These are phyloP conservation scores for Pistacia integerrima DNA, from an alignment of 345 rosid species.

Conservation along the genomic window DNA sequence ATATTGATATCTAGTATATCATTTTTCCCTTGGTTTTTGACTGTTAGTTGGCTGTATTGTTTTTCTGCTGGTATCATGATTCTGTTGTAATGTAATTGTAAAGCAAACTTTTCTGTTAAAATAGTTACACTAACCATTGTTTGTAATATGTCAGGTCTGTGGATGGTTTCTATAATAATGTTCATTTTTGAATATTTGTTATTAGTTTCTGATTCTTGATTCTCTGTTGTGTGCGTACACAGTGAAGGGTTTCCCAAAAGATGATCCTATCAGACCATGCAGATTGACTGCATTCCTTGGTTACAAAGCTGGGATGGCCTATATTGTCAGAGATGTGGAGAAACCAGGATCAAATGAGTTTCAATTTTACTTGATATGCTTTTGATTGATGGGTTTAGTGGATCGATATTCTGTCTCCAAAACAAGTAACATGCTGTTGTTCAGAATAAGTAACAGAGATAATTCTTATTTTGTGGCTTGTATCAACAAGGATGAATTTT, in stretches of 20 bases:
- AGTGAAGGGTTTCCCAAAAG: slow-evolving; percentile 96
- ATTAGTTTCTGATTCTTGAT: not conserved
- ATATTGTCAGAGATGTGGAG: slow-evolving; percentile 90
- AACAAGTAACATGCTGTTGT: no score
- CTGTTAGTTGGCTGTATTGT: no score
- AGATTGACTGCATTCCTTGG: slow-evolving; percentile 81
- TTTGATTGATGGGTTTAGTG: not conserved
- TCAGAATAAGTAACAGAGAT: not conserved
- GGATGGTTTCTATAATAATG: not conserved
- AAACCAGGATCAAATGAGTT: slow-evolving; percentile 87
- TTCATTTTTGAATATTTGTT: not conserved
- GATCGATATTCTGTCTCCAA: no score
- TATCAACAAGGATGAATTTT: no score
- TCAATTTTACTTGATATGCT: not conserved
- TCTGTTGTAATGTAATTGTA: no score
- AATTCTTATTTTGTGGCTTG: no score
- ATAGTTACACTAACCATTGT: no score
- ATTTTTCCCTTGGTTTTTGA: no score
- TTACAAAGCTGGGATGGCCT: slow-evolving; percentile 96
- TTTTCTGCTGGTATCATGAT: not conserved
- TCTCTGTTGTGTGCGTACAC: slow-evolving; percentile 10
- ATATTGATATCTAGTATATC: no score
- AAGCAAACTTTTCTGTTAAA: no score
- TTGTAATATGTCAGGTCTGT: no score
- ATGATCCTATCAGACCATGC: slow-evolving; percentile 74